A percentile compares a stretch with the other conserved stretches of the same genome.
phyloP scores from a whole-genome alignment of 2,329 filamentous ascomycete species.

The Fusarium stilboides region DNA sequence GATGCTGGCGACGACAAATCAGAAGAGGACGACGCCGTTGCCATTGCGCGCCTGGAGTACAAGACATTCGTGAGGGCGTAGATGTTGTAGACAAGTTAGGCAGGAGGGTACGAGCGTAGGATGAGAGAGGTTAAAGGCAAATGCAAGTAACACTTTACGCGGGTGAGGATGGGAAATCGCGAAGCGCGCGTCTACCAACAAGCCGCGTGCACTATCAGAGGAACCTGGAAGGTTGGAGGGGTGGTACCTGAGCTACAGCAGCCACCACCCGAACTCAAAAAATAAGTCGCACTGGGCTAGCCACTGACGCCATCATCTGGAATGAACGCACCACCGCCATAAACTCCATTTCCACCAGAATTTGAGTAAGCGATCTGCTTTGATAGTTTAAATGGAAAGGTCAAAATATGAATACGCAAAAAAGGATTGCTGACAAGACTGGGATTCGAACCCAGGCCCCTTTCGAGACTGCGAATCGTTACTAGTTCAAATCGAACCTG shows the following conservation, averaged over 20 bases:
- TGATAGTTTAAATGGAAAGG: no score
- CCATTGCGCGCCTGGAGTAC: constrained; percentile 40
- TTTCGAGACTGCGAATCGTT: constrained; percentile 47
- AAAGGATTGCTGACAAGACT: constrained; percentile 33
- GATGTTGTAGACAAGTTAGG: not conserved
- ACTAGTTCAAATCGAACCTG: constrained; percentile 37
- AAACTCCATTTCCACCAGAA: not conserved
- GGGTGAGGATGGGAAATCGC: constrained; percentile 23
- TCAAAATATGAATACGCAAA: not conserved
- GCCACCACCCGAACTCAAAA: constrained; percentile 14
- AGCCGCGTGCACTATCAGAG: constrained; percentile 30
- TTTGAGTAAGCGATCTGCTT: no score
- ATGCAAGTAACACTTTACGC: constrained; percentile 39
- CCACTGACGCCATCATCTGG: constrained; percentile 26
- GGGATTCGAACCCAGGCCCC: constrained; percentile 46
- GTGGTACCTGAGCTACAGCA: constrained; percentile 37
- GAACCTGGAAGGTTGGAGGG: constrained; percentile 21
- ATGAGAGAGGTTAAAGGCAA: constrained; percentile 9
- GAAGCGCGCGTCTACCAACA: constrained; percentile 39
- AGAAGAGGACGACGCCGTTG: constrained; percentile 41
- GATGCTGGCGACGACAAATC: constrained; percentile 53
- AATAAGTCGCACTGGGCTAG: constrained; percentile 29
- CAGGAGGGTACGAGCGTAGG: not conserved
- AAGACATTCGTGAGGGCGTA: constrained; percentile 31
- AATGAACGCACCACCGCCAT: not conserved